Conservation (phyloP, 305 asterid genomes). For the Solanum chacoense region DNA sequence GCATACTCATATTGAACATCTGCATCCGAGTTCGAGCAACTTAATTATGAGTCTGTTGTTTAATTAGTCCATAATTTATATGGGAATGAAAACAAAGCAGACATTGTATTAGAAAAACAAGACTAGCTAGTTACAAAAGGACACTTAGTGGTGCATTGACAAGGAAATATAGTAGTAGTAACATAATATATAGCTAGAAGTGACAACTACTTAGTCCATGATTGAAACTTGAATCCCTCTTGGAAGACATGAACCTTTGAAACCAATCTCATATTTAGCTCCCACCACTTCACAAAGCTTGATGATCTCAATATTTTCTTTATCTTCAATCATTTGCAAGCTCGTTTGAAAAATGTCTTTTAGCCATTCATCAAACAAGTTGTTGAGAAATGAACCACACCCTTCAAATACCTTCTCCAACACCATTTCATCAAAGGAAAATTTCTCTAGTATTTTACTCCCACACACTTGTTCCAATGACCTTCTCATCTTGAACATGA, state of each 20-base stretch:
- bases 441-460: not conserved
- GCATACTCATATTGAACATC: not conserved
- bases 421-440: conserved; percentile 35
- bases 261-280: conserved; percentile 29
- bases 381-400: conserved; percentile 36
- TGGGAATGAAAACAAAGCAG: conserved; percentile 12
- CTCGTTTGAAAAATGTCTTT: conserved; percentile 43
- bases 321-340: conserved; percentile 25
- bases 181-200: not conserved
- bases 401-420: conserved; percentile 33
- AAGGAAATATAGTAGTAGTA: conserved; percentile 9
- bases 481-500: conserved; percentile 27
- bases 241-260: conserved; percentile 73
- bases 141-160: not conserved
- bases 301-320: conserved; percentile 25
- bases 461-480: conserved; percentile 20
- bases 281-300: conserved; percentile 43
- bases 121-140: conserved; percentile 3
- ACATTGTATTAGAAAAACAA: conserved; percentile 20
- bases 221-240: conserved; percentile 44
- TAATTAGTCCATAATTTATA: not conserved
- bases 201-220: conserved; percentile 21
- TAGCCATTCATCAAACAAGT: conserved; percentile 60
- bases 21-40: not conserved
- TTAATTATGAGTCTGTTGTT: not conserved